Evolutionary conservation across 768 basidiomycete species (phyloP).

Genomic region (Panus rudis): DNA sequence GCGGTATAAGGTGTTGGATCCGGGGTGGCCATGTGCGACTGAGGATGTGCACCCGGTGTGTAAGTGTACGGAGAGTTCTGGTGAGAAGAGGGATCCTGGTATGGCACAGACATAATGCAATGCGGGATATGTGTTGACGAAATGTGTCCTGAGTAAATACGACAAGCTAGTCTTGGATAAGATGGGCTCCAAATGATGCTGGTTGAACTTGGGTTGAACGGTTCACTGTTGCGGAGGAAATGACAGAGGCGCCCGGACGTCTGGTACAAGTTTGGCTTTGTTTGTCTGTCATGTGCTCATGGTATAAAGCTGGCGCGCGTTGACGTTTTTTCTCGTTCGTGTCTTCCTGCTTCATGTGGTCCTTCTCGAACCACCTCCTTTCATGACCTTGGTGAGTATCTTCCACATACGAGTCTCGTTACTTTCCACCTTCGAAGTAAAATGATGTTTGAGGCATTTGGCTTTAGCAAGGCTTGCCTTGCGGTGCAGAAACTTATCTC

Average conservation of each 20-base stretch:
- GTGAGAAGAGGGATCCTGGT: constrained; percentile 7
- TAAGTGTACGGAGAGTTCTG: constrained; percentile 9
- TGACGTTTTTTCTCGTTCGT: background rate
- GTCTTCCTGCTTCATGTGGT: background rate
- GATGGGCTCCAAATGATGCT: too few species aligned
- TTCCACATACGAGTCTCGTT: background rate
- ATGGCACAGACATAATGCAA: constrained; percentile 10
- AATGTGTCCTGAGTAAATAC: too few species aligned
- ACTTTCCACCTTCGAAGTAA: background rate
- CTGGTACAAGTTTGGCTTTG: too few species aligned
- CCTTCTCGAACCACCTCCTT: background rate
- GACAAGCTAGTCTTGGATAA: too few species aligned
- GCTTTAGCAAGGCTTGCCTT: constrained; percentile 68
- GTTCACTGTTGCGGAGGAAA: too few species aligned
- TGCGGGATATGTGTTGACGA: too few species aligned
- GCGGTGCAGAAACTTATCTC: constrained; percentile 83
- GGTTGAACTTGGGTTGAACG: too few species aligned
- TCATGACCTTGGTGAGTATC: background rate
- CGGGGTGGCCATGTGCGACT: constrained; percentile 10
- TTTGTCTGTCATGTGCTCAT: too few species aligned
- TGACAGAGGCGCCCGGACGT: too few species aligned
- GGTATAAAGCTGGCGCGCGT: too few species aligned
- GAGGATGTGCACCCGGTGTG: constrained; percentile 3
- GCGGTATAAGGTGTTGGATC: constrained; percentile 14
- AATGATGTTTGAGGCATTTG: constrained; percentile 93